These are phyloP conservation scores for Trichoderma simmonsii DNA, from an alignment of 2,329 filamentous ascomycete genomes.

Conservation along the genomic window DNA sequence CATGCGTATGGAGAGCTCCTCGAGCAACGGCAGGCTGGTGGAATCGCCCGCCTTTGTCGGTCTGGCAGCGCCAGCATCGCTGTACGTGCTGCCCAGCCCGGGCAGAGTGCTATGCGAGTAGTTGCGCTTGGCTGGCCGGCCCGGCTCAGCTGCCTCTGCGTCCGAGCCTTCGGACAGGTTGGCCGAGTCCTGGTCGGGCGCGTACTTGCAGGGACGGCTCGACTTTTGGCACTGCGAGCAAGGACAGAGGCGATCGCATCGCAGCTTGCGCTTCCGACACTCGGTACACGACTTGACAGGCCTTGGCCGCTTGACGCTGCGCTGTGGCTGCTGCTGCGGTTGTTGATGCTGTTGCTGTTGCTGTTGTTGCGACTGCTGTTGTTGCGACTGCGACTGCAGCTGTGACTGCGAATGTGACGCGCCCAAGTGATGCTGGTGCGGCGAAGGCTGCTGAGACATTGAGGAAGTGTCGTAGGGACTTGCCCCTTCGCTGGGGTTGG, in stretches of 20 bases:
- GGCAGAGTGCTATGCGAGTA: slow-evolving; percentile 29
- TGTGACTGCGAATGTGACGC: slow-evolving; percentile 22
- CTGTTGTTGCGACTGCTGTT: slow-evolving; percentile 26
- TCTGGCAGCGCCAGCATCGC: slow-evolving; percentile 24
- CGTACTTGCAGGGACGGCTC: slow-evolving; percentile 52
- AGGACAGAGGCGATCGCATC: slow-evolving; percentile 54
- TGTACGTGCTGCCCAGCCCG: slow-evolving; percentile 24
- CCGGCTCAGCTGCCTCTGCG: slow-evolving; percentile 32
- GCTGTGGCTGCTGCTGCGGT: slow-evolving; percentile 33
- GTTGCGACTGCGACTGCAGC: slow-evolving; percentile 8
- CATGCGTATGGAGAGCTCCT: slow-evolving; percentile 49
- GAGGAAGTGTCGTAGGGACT: slow-evolving; percentile 17
- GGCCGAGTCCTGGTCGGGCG: slow-evolving; percentile 46
- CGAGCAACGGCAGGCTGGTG: slow-evolving; percentile 36
- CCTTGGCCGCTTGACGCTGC: slow-evolving; percentile 51
- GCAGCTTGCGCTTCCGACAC: slow-evolving; percentile 56
- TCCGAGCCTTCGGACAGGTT: slow-evolving; percentile 51
- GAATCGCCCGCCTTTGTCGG: slow-evolving; percentile 34
- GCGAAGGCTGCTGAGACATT: slow-evolving; percentile 18
- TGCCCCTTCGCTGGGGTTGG: slow-evolving; percentile 16
- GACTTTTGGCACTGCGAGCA: slow-evolving; percentile 59
- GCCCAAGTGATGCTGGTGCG: slow-evolving; percentile 27
- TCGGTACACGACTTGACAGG: slow-evolving; percentile 57
- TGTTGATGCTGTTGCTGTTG: slow-evolving; percentile 28
- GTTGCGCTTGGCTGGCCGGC: slow-evolving; percentile 40